phyloP scores from a whole-genome alignment of 164 flowering plant species.

The Aristolochia fimbriata region DNA sequence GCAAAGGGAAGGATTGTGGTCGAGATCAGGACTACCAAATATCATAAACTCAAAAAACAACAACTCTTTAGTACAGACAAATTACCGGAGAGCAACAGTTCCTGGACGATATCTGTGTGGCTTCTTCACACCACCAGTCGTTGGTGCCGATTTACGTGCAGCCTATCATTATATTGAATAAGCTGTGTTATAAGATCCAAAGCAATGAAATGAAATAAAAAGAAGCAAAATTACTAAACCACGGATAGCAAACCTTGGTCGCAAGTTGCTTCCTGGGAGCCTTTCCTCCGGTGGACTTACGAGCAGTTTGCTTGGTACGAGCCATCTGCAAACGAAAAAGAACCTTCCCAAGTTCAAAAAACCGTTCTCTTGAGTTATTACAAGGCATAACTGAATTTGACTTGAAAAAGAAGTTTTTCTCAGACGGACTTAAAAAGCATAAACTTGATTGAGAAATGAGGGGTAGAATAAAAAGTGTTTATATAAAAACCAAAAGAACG shows the following conservation, averaged over 20 bases:
- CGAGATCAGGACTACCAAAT: background rate
- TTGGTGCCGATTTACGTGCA: conserved; percentile 16
- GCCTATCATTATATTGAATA: conserved; percentile 6
- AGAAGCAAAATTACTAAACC: background rate
- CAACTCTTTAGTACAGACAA: background rate
- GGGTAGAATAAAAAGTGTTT: too few species aligned
- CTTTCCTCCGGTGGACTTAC: conserved; percentile 16
- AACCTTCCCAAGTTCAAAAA: background rate
- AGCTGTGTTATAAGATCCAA: background rate
- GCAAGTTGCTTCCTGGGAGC: conserved; percentile 18
- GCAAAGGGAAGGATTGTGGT: background rate
- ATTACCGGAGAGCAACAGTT: conserved; percentile 16
- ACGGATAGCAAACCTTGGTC: conserved; percentile 6
- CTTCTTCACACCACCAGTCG: conserved; percentile 17
- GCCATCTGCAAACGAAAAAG: conserved; percentile 6
- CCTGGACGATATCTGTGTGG: conserved; percentile 16
- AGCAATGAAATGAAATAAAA: background rate
- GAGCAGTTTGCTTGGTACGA: conserved; percentile 17
- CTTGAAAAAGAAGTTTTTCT: too few species aligned
- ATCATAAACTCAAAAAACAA: background rate
- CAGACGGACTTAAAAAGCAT: too few species aligned
- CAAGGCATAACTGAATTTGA: background rate
- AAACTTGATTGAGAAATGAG: too few species aligned
- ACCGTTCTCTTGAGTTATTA: background rate
- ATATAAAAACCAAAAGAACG: too few species aligned